Evolutionary conservation across 1,284 basidiomycete genomes (phyloP).

Genomic region (Erythrobasidium hasegawianum): DNA sequence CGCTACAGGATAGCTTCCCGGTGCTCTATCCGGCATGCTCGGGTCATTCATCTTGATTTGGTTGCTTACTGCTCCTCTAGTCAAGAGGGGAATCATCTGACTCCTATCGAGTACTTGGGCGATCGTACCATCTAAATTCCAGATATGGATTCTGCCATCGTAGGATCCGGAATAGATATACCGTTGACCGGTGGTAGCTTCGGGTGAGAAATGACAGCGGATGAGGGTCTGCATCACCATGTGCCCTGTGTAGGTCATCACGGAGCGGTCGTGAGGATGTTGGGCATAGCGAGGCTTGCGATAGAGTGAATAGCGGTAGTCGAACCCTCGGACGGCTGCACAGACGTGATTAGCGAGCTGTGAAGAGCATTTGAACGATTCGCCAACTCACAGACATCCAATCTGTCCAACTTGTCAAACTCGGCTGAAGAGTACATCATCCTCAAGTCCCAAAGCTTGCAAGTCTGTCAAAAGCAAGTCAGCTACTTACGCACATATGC

Average conservation of each 20-base stretch:
- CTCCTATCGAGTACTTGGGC: conserved; percentile 80
- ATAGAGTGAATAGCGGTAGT: conserved; percentile 64
- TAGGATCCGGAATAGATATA: conserved; percentile 91
- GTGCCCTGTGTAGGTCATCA: conserved; percentile 95
- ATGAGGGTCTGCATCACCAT: conserved; percentile 88
- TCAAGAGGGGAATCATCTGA: conserved; percentile 53
- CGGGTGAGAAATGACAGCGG: conserved; percentile 89
- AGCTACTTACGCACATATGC: not conserved
- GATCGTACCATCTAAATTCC: conserved; percentile 83
- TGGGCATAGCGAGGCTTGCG: conserved; percentile 35
- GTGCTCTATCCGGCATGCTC: conserved; percentile 23
- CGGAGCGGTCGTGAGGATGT: conserved; percentile 80
- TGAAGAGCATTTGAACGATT: no score
- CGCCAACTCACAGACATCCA: conserved; percentile 39
- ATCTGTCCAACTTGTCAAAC: conserved; percentile 54
- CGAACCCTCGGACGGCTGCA: conserved; percentile 55
- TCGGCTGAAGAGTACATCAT: conserved; percentile 77
- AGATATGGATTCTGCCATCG: conserved; percentile 82
- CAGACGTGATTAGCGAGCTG: not conserved
- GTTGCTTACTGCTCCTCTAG: conserved; percentile 10
- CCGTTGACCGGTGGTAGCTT: conserved; percentile 81
- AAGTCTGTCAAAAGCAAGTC: conserved; percentile 12
- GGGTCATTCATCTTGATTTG: conserved; percentile 30
- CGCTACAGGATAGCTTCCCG: conserved; percentile 17
- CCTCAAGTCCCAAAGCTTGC: conserved; percentile 89